Base-by-base conservation (phyloP, 2,329 filamentous ascomycete species). In the Pseudocercospora musae region DNA sequence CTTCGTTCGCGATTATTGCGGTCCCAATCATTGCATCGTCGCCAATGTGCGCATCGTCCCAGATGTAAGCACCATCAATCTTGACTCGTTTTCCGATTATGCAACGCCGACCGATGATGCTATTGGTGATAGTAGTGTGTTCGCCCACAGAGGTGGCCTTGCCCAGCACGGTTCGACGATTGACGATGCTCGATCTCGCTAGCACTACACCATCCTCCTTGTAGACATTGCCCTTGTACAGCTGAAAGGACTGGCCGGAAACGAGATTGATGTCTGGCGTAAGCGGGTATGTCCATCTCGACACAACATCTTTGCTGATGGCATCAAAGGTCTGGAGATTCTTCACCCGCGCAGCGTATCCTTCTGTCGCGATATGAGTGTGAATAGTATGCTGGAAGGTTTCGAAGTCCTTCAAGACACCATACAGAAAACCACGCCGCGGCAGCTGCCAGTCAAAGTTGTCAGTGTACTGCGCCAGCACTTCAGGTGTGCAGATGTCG, bases 301-400 rank as follows among this genome's bases (percentile, higher is more conserved):
- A 87, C 13, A 96, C 82, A n/a, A 97, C 85, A 73, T 98, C 94
- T 71, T 87, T 89, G 75, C 87, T 93, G 58, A 99, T 87, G 29
- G 92, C 86, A 72, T 96, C 92, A 78, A 98, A 99, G 72, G 93
- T 88, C 72, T 91, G 90, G 23, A 98, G 82, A 72, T 92, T 96
- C 73, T 86, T 89, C 11, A 92, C 93, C 66, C 95, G 84, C 1
- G 93, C 92, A 1, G 92, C 91, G 73, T 98, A 99, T 62, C 91
- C 87, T 57, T 92, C 86, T 37, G 87, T 85, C 49, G 96, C 81
- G 66, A 98, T 89, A 71, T 98, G 90, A 2, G 92, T 89, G 75
- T 97, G 92, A 57, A 99, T 91, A n/a, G 92, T 92, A 80, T 98
- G 96, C 62, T 93, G 93, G 75, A 98, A 98, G 60, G 98, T 82